Percentiles rank a stretch among this genome's conserved stretches.
Conservation (phyloP, 2,329 filamentous ascomycete genomes). For the Mollisiaceae sp. region DNA sequence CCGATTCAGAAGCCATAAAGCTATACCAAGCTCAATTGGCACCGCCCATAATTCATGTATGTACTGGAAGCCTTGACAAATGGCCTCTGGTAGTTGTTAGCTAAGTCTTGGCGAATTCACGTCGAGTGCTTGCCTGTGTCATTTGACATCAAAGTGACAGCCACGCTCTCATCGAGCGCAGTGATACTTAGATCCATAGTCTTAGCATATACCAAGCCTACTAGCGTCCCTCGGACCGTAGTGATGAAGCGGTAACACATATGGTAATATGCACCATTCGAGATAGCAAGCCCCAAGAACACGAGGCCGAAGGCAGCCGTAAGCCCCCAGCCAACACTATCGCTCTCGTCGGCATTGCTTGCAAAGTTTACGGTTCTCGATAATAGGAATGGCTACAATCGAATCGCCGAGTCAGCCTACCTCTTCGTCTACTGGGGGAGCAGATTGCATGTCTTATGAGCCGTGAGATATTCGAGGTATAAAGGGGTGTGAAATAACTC, state of each 20-base stretch:
- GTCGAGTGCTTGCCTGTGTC: conserved; percentile 32
- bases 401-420: not conserved
- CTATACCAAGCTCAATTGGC: conserved; percentile 38
- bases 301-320: conserved; percentile 41
- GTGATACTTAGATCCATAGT: conserved; percentile 39
- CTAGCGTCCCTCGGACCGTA: conserved; percentile 36
- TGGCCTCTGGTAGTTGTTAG: conserved; percentile 30
- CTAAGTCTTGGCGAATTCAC: too few relatives aligned
- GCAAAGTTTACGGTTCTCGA: conserved; percentile 32
- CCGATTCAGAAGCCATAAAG: conserved; percentile 38
- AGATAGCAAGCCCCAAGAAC: conserved; percentile 40
- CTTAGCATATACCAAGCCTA: conserved; percentile 38
- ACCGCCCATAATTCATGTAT: conserved; percentile 43
- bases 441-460: not conserved
- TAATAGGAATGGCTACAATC: conserved; percentile 34
- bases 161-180: conserved; percentile 35
- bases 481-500: too few relatives aligned
- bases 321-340: conserved; percentile 40
- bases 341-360: conserved; percentile 30
- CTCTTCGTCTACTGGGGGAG: not conserved
- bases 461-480: not conserved
- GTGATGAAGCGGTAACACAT: conserved; percentile 32
- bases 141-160: conserved; percentile 42
- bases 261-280: conserved; percentile 34
- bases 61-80: conserved; percentile 39